phyloP scores from a whole-genome alignment of 208 protist species.

The Trypanosomatidae sp. region DNA sequence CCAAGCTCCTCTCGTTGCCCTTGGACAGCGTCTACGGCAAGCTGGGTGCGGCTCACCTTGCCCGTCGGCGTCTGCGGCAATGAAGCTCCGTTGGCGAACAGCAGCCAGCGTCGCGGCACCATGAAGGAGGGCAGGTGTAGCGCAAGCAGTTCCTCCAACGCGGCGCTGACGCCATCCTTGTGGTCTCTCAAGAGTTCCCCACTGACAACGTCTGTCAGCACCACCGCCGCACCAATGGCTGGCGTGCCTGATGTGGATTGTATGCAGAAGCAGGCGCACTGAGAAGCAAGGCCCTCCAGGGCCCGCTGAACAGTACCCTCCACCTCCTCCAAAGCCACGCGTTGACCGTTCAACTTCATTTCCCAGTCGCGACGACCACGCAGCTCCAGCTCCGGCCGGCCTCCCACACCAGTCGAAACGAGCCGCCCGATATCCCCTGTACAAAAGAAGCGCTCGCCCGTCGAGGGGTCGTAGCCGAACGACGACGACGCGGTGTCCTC shows the following conservation, averaged over 20 bases:
- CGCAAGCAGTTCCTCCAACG: slow-evolving; percentile 30
- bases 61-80: slow-evolving; percentile 46
- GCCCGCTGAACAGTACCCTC: slow-evolving; percentile 30
- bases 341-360: slow-evolving; percentile 62
- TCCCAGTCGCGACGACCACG: slow-evolving; percentile 51
- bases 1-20: not conserved
- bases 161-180: slow-evolving; percentile 5
- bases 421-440: slow-evolving; percentile 48
- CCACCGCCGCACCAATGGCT: slow-evolving; percentile 23
- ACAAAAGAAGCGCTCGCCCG: slow-evolving; percentile 30
- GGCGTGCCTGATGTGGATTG: not conserved
- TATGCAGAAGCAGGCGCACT: slow-evolving; percentile 39
- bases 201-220: slow-evolving; percentile 11
- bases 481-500: slow-evolving; percentile 15
- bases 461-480: slow-evolving; percentile 16
- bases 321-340: slow-evolving; percentile 58
- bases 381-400: slow-evolving; percentile 14
- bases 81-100: slow-evolving; percentile 12
- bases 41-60: slow-evolving; percentile 37
- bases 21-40: slow-evolving; percentile 1
- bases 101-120: slow-evolving; percentile 35
- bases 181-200: slow-evolving; percentile 3
- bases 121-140: slow-evolving; percentile 39
- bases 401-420: not conserved
- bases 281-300: slow-evolving; percentile 13